These are phyloP conservation scores for Botrytis sinoallii DNA, from an alignment of 2,329 filamentous ascomycete genomes.

Conservation along the genomic window DNA sequence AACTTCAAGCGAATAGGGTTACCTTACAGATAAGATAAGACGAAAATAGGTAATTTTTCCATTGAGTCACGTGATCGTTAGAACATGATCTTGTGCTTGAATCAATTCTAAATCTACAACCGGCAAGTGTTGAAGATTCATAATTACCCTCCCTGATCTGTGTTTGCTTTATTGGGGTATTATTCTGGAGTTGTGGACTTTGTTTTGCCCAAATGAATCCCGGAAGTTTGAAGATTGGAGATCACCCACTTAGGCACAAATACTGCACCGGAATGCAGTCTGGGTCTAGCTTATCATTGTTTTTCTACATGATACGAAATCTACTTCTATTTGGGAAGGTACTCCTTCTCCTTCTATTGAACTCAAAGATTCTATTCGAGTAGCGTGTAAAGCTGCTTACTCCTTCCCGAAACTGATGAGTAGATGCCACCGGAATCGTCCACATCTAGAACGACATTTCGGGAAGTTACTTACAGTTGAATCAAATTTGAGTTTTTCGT, in stretches of 20 bases:
- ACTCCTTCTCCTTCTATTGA: background rate
- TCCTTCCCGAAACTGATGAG: background rate
- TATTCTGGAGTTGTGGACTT: background rate
- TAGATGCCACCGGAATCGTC: background rate
- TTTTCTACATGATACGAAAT: background rate
- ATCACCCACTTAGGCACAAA: background rate
- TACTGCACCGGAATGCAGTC: background rate
- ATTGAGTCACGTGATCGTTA: background rate
- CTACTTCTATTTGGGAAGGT: background rate
- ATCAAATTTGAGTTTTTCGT: background rate
- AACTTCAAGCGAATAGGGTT: slow-evolving; percentile 1
- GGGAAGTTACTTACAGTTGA: background rate
- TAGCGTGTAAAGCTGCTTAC: background rate
- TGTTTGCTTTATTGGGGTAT: background rate
- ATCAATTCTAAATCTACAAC: background rate
- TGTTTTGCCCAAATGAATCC: background rate
- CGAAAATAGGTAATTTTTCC: background rate
- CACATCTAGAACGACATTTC: background rate
- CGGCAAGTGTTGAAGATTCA: background rate
- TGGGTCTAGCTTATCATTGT: background rate
- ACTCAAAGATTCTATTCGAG: background rate
- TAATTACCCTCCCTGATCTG: background rate
- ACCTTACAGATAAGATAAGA: background rate
- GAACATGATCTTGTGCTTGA: background rate
- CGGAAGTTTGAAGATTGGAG: background rate